phyloP scores from a whole-genome alignment of 345 rosid species.

The Acer saccharum region DNA sequence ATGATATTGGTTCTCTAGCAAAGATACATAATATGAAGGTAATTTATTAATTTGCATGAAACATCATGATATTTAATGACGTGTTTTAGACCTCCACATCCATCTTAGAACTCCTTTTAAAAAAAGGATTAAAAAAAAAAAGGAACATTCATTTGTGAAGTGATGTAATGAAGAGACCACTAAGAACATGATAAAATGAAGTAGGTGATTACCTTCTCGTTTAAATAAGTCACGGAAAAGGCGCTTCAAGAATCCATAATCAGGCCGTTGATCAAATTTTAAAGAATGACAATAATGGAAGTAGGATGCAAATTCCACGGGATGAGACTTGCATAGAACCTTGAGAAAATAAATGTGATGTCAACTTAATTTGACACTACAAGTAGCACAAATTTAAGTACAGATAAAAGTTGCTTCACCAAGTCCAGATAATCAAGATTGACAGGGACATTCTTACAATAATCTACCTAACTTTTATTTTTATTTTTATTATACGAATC shows the following conservation, averaged over 20 bases:
- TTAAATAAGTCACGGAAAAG: constrained; percentile 75
- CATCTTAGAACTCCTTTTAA: background rate
- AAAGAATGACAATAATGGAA: constrained; percentile 85
- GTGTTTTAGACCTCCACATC: background rate
- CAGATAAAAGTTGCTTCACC: background rate
- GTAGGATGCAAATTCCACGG: constrained; percentile 75
- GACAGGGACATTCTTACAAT: background rate
- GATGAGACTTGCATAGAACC: constrained; percentile 80
- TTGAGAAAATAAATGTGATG: constrained; percentile 22
- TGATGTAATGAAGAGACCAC: background rate
- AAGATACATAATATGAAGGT: background rate
- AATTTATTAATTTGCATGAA: background rate
- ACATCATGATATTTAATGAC: background rate
- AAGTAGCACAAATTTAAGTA: background rate
- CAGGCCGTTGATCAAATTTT: constrained; percentile 83
- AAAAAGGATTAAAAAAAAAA: background rate
- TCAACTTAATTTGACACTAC: constrained; percentile 6
- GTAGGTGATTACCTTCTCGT: constrained; percentile 63
- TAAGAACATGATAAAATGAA: background rate
- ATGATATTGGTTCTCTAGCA: background rate
- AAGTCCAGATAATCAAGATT: background rate
- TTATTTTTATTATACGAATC: background rate
- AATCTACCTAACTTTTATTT: background rate
- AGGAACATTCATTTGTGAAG: background rate
- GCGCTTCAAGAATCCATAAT: constrained; percentile 82